A percentile compares a stretch with the other conserved stretches of the same genome.
Conservation (phyloP, 228 moss, liverwort and hornwort genomes). For the Sphagnum magellanicum region DNA sequence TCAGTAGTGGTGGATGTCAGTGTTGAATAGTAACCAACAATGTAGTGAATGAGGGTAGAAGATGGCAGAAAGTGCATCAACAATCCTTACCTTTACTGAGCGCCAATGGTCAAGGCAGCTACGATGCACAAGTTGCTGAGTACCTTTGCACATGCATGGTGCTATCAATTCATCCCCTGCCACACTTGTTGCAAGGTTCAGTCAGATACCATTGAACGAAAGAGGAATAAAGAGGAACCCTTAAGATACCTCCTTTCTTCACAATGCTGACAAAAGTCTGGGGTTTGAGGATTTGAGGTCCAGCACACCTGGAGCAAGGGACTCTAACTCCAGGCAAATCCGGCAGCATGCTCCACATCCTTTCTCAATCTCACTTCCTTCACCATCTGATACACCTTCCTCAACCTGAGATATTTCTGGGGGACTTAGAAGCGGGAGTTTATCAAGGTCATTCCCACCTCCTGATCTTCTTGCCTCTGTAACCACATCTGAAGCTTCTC, state of each 20-base stretch:
- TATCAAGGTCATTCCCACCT: constrained; percentile 1
- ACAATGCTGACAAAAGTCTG: too few species aligned
- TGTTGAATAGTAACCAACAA: too few species aligned
- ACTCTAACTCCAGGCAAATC: constrained; percentile 11
- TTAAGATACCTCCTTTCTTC: too few species aligned
- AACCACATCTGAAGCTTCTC: constrained; percentile 6
- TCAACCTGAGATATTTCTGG: constrained; percentile 7
- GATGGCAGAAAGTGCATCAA: not conserved
- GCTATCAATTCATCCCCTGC: constrained; percentile 38
- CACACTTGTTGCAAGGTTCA: not conserved
- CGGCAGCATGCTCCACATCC: constrained; percentile 7
- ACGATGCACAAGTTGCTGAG: constrained; percentile 38
- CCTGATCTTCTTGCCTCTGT: not conserved
- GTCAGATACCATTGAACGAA: too few species aligned
- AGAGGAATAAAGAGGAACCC: too few species aligned
- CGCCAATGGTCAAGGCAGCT: constrained; percentile 41
- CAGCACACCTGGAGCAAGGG: not conserved
- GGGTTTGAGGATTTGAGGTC: too few species aligned
- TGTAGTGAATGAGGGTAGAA: not conserved
- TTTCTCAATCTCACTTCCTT: constrained; percentile 6
- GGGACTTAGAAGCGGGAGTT: constrained; percentile 6
- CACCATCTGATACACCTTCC: not conserved
- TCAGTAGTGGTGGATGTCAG: too few species aligned
- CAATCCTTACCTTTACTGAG: constrained; percentile 23
- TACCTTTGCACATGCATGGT: constrained; percentile 40